These are phyloP conservation scores for Hyphochytrium catenoides DNA, from an alignment of 352 stramenopile species.

Conservation along the genomic window DNA sequence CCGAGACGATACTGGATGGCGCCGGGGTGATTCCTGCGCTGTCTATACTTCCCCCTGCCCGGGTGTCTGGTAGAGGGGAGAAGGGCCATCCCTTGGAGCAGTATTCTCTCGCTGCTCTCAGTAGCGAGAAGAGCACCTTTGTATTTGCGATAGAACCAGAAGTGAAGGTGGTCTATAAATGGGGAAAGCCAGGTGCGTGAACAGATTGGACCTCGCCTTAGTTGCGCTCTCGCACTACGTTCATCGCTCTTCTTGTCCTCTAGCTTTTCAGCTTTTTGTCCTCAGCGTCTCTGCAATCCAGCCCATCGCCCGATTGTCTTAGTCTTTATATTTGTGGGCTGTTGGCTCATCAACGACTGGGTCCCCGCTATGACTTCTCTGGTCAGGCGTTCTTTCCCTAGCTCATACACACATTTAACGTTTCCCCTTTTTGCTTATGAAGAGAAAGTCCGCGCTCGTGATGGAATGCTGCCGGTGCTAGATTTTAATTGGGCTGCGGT, in stretches of 20 bases:
- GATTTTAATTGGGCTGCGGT: constrained; percentile 78
- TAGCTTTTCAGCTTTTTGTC: constrained; percentile 5
- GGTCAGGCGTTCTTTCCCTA: too few species aligned
- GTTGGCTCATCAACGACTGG: too few species aligned
- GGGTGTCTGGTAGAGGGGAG: constrained; percentile 28
- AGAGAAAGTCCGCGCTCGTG: too few species aligned
- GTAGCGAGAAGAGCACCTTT: constrained; percentile 79
- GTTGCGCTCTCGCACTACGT: constrained; percentile 6
- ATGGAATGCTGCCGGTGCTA: constrained; percentile 62
- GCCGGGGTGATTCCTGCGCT: constrained; percentile 57
- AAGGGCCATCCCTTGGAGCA: too few species aligned
- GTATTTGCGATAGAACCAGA: constrained; percentile 81
- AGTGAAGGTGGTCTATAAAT: constrained; percentile 80
- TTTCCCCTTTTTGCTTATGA: too few species aligned
- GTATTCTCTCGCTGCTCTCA: constrained; percentile 48
- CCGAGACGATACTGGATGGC: constrained; percentile 81
- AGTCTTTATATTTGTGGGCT: not conserved
- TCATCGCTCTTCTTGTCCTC: constrained; percentile 4
- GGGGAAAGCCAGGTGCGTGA: constrained; percentile 19
- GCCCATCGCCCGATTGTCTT: constrained; percentile 2
- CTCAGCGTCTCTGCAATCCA: constrained; percentile 3
- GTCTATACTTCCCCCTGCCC: constrained; percentile 23
- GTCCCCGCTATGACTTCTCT: too few species aligned
- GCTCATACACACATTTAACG: too few species aligned
- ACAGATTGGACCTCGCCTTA: constrained; percentile 6